Conservation (phyloP, 495 filamentous ascomycete species). For the Jackrogersella minutella region DNA sequence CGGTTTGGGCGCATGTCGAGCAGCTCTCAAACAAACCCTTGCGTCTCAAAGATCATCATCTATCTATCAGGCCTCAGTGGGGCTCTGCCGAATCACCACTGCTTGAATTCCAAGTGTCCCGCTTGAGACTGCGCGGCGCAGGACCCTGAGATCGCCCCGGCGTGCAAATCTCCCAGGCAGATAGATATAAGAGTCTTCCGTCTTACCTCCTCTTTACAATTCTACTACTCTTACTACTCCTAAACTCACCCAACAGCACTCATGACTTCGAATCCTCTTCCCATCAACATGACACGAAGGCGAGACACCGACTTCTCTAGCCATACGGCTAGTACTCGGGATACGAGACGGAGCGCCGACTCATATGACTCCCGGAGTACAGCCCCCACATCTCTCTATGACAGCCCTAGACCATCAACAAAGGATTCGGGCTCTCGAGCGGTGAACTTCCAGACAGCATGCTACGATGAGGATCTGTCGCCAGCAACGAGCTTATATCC, state of each 20-base stretch:
- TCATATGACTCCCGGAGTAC: slow-evolving; percentile 74
- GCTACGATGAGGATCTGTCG: slow-evolving; percentile 56
- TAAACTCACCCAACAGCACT: slow-evolving; percentile 25
- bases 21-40: slow-evolving; percentile 44
- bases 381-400: slow-evolving; percentile 66
- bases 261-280: slow-evolving; percentile 24
- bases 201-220: background rate
- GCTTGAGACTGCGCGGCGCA: slow-evolving; percentile 34
- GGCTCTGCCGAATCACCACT: slow-evolving; percentile 35
- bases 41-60: slow-evolving; percentile 38
- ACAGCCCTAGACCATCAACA: slow-evolving; percentile 63
- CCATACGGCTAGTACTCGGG: slow-evolving; percentile 61
- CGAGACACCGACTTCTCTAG: slow-evolving; percentile 46
- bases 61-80: slow-evolving; percentile 45
- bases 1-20: slow-evolving; percentile 42
- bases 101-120: slow-evolving; percentile 36
- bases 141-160: slow-evolving; percentile 38
- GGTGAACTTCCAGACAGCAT: slow-evolving; percentile 49
- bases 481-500: slow-evolving; percentile 60
- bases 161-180: slow-evolving; percentile 15
- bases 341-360: slow-evolving; percentile 67
- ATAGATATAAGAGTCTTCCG: slow-evolving; percentile 39
- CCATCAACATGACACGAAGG: slow-evolving; percentile 40
- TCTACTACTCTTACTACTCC: slow-evolving; percentile 3
- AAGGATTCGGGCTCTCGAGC: slow-evolving; percentile 52